These are phyloP conservation scores for Phytophthora fragariae DNA, from an alignment of 352 stramenopile genomes.

Conservation along the genomic window DNA sequence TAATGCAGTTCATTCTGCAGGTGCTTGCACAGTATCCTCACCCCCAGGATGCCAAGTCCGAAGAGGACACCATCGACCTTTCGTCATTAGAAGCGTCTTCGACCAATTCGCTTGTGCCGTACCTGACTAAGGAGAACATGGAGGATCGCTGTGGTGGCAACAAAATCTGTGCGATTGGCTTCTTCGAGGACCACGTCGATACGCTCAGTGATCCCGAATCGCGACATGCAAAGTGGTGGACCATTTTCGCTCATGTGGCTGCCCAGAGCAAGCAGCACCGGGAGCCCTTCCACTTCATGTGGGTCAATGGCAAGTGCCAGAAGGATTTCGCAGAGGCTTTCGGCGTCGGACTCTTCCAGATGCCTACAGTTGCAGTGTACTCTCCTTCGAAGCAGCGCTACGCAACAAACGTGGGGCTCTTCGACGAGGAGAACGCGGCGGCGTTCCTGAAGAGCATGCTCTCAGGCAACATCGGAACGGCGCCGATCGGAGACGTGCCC, in stretches of 20 bases:
- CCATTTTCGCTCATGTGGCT: constrained; percentile 54
- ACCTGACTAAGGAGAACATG: constrained; percentile 63
- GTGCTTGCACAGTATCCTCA: constrained; percentile 77
- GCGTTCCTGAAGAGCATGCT: constrained; percentile 76
- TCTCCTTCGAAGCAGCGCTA: constrained; percentile 79
- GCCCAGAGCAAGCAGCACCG: constrained; percentile 53
- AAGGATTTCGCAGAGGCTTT: constrained; percentile 74
- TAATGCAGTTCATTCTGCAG: constrained; percentile 73
- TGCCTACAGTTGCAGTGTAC: constrained; percentile 80
- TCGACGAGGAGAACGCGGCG: constrained; percentile 64
- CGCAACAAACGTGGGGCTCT: constrained; percentile 72
- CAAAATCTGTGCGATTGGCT: constrained; percentile 82
- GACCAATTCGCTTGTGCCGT: constrained; percentile 46
- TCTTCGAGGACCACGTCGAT: constrained; percentile 71
- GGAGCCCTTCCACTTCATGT: constrained; percentile 80
- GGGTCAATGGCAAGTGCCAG: constrained; percentile 81
- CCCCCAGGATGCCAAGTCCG: constrained; percentile 30
- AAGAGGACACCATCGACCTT: constrained; percentile 37
- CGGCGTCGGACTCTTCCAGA: constrained; percentile 74
- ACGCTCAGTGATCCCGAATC: constrained; percentile 54
- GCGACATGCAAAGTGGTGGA: constrained; percentile 48
- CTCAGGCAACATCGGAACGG: constrained; percentile 66
- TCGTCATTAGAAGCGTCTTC: constrained; percentile 41
- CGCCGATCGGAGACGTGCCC: constrained; percentile 52
- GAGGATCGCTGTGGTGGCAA: constrained; percentile 58